Evolutionary conservation across 2,329 filamentous ascomycete species (phyloP).

Genomic region (Aspergillus felis): DNA sequence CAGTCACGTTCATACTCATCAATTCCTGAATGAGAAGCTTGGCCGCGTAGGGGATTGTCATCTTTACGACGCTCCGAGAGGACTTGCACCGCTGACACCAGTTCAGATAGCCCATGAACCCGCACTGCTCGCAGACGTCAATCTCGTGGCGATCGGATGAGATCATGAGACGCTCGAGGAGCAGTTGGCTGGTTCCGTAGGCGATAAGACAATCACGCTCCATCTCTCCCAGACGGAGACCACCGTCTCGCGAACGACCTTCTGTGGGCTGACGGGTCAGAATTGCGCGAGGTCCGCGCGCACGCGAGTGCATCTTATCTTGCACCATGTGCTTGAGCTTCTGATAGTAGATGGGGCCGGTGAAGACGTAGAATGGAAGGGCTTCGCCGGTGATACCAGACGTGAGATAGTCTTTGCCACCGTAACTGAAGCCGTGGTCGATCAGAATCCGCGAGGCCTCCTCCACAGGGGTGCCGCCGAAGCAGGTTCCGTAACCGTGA

Average conservation of each 20-base stretch:
- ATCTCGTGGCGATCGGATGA: conserved; percentile 86
- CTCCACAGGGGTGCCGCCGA: conserved; percentile 77
- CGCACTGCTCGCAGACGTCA: conserved; percentile 90
- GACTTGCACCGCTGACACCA: conserved; percentile 93
- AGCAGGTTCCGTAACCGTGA: conserved; percentile 85
- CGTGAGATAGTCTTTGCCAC: conserved; percentile 95
- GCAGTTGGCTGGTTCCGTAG: conserved; percentile 87
- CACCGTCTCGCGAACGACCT: conserved; percentile 87
- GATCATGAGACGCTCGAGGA: conserved; percentile 91
- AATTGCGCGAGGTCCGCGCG: conserved; percentile 84
- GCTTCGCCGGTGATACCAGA: conserved; percentile 92
- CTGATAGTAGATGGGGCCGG: conserved; percentile 98
- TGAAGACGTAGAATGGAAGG: conserved; percentile 94
- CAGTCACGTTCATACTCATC: conserved; percentile 98
- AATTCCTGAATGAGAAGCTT: conserved; percentile 95
- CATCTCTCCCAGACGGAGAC: conserved; percentile 94
- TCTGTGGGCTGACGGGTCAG: conserved; percentile 94
- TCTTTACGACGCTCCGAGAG: conserved; percentile 77
- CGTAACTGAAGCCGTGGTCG: conserved; percentile 88
- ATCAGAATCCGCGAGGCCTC: conserved; percentile 85
- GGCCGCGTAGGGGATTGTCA: conserved; percentile 96
- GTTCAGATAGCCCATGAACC: conserved; percentile 90
- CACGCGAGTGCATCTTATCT: conserved; percentile 97
- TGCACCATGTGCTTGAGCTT: conserved; percentile 99
- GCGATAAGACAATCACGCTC: conserved; percentile 97